Evolutionary conservation across 2,329 filamentous ascomycete genomes (phyloP).

Genomic region (Paracoccidioides brasiliensis): DNA sequence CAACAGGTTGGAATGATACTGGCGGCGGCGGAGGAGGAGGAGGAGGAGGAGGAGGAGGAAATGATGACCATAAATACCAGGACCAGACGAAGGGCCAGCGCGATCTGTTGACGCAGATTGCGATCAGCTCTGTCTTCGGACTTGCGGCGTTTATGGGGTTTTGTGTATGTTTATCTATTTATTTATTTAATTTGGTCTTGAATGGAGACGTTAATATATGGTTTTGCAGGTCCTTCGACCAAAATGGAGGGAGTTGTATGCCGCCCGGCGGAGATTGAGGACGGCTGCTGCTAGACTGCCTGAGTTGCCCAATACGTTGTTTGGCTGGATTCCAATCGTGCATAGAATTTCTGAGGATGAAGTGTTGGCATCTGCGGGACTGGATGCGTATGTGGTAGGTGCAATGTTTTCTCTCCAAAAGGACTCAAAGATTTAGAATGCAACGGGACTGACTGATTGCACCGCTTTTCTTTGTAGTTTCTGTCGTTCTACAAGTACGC

Average conservation of each 20-base stretch:
- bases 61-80: conserved; percentile 15
- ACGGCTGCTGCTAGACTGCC: conserved; percentile 56
- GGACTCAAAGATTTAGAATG: not conserved
- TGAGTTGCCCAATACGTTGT: conserved; percentile 65
- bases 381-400: conserved; percentile 83
- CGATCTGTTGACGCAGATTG: conserved; percentile 33
- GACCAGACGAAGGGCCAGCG: conserved; percentile 24
- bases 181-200: not conserved
- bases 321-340: conserved; percentile 84
- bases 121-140: conserved; percentile 31
- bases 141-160: conserved; percentile 34
- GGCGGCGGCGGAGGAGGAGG: conserved; percentile 7
- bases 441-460: conserved; percentile 3
- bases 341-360: conserved; percentile 80
- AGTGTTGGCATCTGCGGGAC: conserved; percentile 73
- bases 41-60: too few relatives aligned
- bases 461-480: conserved; percentile 40
- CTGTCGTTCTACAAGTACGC: conserved; percentile 93
- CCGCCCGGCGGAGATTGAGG: conserved; percentile 68
- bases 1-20: conserved; percentile 13
- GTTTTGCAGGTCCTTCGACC: conserved; percentile 59
- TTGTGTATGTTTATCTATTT: conserved; percentile 25
- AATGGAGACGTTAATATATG: not conserved
- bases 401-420: not conserved
- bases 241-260: conserved; percentile 83